Conservation (phyloP, 352 stramenopile species). For the Achlya hypogyna region DNA sequence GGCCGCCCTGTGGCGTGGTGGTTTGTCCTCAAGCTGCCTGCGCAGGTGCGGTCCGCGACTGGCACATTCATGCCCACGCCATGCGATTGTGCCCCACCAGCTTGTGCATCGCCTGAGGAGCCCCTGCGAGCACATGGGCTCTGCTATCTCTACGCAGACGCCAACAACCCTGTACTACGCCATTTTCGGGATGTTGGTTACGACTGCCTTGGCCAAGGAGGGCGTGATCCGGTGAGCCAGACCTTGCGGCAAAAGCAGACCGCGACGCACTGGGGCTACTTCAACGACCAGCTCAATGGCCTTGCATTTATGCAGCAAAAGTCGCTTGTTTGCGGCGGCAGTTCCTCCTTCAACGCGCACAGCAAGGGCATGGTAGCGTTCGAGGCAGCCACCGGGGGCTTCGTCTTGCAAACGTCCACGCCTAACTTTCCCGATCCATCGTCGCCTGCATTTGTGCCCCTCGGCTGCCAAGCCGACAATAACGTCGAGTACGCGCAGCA, state of each 20-base stretch:
- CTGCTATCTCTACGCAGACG: slow-evolving; percentile 75
- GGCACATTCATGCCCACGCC: slow-evolving; percentile 31
- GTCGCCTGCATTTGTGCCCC: slow-evolving; percentile 34
- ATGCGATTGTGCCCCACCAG: slow-evolving; percentile 51
- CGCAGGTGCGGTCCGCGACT: slow-evolving; percentile 26
- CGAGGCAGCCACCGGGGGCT: slow-evolving; percentile 33
- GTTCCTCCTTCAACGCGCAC: slow-evolving; percentile 55
- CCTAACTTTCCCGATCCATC: slow-evolving; percentile 66
- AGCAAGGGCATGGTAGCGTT: slow-evolving; percentile 63
- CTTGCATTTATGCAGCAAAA: slow-evolving; percentile 32
- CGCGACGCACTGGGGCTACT: slow-evolving; percentile 52
- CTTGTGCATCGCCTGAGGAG: slow-evolving; percentile 31
- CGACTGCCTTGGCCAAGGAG: slow-evolving; percentile 68
- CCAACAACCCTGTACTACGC: slow-evolving; percentile 33
- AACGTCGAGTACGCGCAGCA: slow-evolving; percentile 75
- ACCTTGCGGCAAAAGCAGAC: slow-evolving; percentile 45
- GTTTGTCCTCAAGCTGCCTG: slow-evolving; percentile 63
- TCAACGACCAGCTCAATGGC: slow-evolving; percentile 71
- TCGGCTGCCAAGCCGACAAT: slow-evolving; percentile 67
- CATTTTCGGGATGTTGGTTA: slow-evolving; percentile 63
- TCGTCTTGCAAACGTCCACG: slow-evolving; percentile 69
- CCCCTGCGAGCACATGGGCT: slow-evolving; percentile 35
- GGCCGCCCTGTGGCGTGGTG: slow-evolving; percentile 59
- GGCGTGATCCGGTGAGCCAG: slow-evolving; percentile 60
- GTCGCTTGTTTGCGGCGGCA: slow-evolving; percentile 33